A percentile compares a stretch with the other conserved stretches of the same genome.
Conservation (phyloP, 2,329 filamentous ascomycete genomes). For the Colletotrichum simmondsii region DNA sequence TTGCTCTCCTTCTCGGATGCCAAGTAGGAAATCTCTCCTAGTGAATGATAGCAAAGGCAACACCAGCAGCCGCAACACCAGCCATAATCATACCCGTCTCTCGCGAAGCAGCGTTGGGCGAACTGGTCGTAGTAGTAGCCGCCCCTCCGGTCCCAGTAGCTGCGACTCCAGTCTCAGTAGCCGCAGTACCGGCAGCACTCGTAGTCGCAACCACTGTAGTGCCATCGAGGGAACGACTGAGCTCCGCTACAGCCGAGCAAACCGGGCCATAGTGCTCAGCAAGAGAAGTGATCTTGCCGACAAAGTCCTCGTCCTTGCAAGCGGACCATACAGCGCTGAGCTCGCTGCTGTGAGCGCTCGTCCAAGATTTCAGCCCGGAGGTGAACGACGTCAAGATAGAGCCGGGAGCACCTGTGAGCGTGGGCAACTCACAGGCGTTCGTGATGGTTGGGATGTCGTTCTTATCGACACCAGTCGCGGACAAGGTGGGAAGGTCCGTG, state of each 20-base stretch:
- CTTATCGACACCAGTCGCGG: not conserved
- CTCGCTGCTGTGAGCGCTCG: not conserved
- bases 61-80: not conserved
- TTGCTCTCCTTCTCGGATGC: not conserved
- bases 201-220: not conserved
- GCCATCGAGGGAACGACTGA: not conserved
- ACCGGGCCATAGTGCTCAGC: not conserved
- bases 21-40: not conserved
- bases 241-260: not conserved
- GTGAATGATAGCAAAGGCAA: not conserved
- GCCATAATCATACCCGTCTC: not conserved
- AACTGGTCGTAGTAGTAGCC: not conserved
- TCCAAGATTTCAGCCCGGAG: not conserved
- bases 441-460: not conserved
- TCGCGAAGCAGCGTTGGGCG: not conserved
- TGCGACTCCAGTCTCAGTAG: not conserved
- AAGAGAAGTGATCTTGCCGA: not conserved
- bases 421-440: not conserved
- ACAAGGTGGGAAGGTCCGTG: not conserved
- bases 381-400: not conserved
- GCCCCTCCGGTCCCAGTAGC: not conserved
- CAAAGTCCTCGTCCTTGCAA: not conserved
- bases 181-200: not conserved
- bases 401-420: not conserved
- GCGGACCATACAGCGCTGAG: not conserved